These are phyloP conservation scores for Globisporangium abappressorium DNA, from an alignment of 352 stramenopile species.

Conservation along the genomic window DNA sequence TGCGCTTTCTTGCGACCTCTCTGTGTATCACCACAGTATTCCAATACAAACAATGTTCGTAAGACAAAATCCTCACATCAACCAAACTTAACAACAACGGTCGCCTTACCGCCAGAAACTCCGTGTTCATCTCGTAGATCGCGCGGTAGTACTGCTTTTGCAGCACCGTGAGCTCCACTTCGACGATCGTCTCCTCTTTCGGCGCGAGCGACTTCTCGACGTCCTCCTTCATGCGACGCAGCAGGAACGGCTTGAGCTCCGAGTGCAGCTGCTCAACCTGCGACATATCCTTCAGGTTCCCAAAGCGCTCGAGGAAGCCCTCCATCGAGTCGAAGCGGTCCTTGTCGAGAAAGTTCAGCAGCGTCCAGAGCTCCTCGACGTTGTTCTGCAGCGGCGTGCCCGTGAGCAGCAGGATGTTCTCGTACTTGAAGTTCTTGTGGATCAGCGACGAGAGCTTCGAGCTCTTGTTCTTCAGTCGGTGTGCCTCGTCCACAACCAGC, in stretches of 20 bases:
- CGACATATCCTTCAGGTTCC: slow-evolving; percentile 88
- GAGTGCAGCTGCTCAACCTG: slow-evolving; percentile 87
- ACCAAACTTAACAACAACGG: background rate
- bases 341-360: slow-evolving; percentile 98
- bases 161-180: slow-evolving; percentile 89
- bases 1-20: slow-evolving; percentile 67
- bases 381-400: slow-evolving; percentile 91
- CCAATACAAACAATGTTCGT: background rate
- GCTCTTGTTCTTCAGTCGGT: slow-evolving; percentile 98
- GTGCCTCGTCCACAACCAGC: slow-evolving; percentile 98
- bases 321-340: slow-evolving; percentile 93
- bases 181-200: slow-evolving; percentile 89
- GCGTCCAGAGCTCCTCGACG: slow-evolving; percentile 94
- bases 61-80: background rate
- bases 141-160: slow-evolving; percentile 91
- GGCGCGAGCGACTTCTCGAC: slow-evolving; percentile 87
- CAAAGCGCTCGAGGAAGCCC: slow-evolving; percentile 93
- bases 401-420: slow-evolving; percentile 88
- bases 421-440: slow-evolving; percentile 70
- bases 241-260: slow-evolving; percentile 81
- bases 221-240: slow-evolving; percentile 89
- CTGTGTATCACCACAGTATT: slow-evolving; percentile 9
- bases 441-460: slow-evolving; percentile 92
- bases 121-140: slow-evolving; percentile 92
- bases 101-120: slow-evolving; percentile 71